Conservation (phyloP, 306 rosid species). For the Cucumis sativus region DNA sequence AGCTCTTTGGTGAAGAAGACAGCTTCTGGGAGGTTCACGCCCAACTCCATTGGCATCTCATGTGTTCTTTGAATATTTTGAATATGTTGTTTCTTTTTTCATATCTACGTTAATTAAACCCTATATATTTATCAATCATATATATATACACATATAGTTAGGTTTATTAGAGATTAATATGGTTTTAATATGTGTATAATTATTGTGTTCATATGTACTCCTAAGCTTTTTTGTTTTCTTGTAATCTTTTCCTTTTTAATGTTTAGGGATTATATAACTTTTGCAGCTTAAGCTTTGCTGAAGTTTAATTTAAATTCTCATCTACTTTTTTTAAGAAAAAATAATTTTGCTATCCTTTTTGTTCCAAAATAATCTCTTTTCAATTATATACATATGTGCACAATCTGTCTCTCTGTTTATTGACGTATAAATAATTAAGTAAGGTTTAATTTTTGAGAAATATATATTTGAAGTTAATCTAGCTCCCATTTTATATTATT, state of each 20-base stretch:
- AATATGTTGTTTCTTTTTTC: background rate
- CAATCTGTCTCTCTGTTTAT: background rate
- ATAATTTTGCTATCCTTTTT: background rate
- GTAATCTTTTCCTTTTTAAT: background rate
- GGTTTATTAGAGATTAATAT: background rate
- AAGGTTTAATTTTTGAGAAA: background rate
- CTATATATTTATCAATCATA: background rate
- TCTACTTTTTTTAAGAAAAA: background rate
- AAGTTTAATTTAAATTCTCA: background rate
- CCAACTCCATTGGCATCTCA: constrained; percentile 34
- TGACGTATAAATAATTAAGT: background rate
- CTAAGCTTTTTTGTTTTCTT: background rate
- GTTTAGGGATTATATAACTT: background rate
- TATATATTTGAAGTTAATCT: too few species aligned
- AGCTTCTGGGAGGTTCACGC: constrained; percentile 38
- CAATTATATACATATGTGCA: background rate
- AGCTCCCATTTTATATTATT: background rate
- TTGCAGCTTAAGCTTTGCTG: background rate
- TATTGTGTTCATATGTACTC: background rate
- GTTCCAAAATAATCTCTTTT: background rate
- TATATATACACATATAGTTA: background rate
- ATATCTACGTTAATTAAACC: background rate
- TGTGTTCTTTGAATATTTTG: constrained; percentile 17
- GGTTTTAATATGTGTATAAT: background rate
- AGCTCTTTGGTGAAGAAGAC: constrained; percentile 37